Base-by-base conservation (phyloP, 306 rosid species). In the Cucumis cinereus region DNA sequence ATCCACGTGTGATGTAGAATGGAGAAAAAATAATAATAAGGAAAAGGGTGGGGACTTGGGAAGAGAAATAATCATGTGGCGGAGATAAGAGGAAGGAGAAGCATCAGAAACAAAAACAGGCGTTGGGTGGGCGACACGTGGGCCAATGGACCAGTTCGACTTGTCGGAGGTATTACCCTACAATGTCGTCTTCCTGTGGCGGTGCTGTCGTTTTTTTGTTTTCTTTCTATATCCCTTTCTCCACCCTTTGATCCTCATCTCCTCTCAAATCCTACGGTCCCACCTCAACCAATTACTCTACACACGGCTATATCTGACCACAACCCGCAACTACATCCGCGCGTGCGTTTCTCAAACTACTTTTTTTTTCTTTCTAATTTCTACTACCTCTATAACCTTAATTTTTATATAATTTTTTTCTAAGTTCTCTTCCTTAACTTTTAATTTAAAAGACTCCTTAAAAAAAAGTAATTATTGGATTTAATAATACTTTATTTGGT, bases 91-190 rank as follows among this genome's bases (percentile, higher is more conserved):
- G 30, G 30, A 76, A 70, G 71, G 12, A 77, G 59, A 77, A 76
- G 79, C 54, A 77, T 80, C 76, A 79, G 77, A 77, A 73, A 52
- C 50, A 55, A 77, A 55, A 77, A 72, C 59, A 70, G 52, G 78
- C 71, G 53, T 76, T 35, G 24, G 49, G 55, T 73, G 71, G 76
- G 55, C 56, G 81, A 86, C 88, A 82, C 87, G 88, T 86, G 89
- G 93, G 87, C 84, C 87, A 76, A 79, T 77, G 83, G 19, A 33
- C 81, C 85, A 81, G 35, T 80, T 81, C 70, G 73, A 75, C 53
- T 1, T 81, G 91, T 87, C 86, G 86, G 84, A 74, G 76, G 68
- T n/a, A 26, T 52, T 68, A 64, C 83, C 81, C 88, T 79, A 81
- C 90, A 84, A 8, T 77, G 80, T 84, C 85, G 59, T 79, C 86